Evolutionary conservation across 176 grass and related monocot species (phyloP), one percentile per base, ranked within the genome.

Genomic region (Oropetium thomaeum): DNA sequence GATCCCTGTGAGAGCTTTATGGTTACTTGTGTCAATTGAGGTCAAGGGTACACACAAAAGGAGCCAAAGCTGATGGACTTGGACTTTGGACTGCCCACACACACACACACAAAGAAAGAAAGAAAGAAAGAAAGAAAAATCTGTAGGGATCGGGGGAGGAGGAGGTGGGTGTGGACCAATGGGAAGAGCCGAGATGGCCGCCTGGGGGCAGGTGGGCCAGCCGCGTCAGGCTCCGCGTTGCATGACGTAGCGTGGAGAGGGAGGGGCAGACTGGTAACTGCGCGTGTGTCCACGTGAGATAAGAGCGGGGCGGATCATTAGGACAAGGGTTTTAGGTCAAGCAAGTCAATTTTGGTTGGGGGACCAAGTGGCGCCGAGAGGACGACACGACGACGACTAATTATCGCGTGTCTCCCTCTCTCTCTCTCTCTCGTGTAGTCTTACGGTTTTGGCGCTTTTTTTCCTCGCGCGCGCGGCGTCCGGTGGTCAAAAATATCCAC

Each of bases 331-430:
- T 25, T 16, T 10, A 44, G 82, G 83, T 85, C 83, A 79, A 73
- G 48, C 37, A 67, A 72, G 75, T 85, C 82, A 85, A 79, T 59
- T 84, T 73, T 42, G 9, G 83, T 67, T 79, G 69, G 76, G 47
- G 39, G 43, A 71, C 62, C 82, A 69, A 76, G 72, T 69, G 41
- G 30, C 63, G 41, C 51, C 31, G 38, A n/a, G 48, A 84, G 59
- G 58, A 73, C 29, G 82, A 71, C 75, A 79, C 47, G 47, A 43
- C 47, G 60, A 73, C 4, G 75, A 45, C 67, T 55, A 58, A 31
- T 75, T 59, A 30, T 14, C 53, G 10, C 5, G 40, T 42, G 40
- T 65, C 67, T 54, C 82, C n/a, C n/a, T n/a, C n/a, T n/a, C n/a
- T n/a, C n/a, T n/a, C n/a, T n/a, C n/a, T n/a, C n/a, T n/a, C n/a